A percentile compares a stretch with the other conserved stretches of the same genome.
phyloP scores from a whole-genome alignment of 345 rosid species.

The Acer campestre region DNA sequence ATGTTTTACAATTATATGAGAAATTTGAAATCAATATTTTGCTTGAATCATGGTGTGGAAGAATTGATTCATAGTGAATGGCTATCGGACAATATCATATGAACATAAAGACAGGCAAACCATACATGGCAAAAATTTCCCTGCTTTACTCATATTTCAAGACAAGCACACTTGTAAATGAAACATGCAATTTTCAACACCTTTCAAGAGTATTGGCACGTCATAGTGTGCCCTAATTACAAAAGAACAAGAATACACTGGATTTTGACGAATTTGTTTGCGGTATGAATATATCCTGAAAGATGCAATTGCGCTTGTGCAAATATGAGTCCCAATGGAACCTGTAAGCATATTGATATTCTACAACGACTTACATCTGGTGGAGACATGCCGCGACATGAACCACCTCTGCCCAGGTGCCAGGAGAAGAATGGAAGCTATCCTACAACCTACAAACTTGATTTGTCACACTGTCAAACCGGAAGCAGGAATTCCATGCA shows the following conservation, averaged over 20 bases:
- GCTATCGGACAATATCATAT: background rate
- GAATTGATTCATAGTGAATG: background rate
- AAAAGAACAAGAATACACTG: conserved; percentile 1
- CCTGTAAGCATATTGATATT: background rate
- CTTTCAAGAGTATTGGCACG: background rate
- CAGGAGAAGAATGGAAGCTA: background rate
- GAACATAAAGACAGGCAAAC: too few relatives aligned
- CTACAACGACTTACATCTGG: background rate
- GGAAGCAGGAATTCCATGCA: conserved; percentile 83
- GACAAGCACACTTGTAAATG: background rate
- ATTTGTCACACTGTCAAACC: conserved; percentile 31
- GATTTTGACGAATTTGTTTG: background rate
- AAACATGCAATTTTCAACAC: background rate
- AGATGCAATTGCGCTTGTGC: conserved; percentile 1
- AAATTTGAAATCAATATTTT: background rate
- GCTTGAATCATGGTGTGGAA: too few relatives aligned
- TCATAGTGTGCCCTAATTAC: background rate
- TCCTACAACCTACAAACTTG: background rate
- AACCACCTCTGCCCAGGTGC: background rate
- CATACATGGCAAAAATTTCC: too few relatives aligned
- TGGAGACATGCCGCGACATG: background rate
- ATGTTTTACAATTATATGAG: background rate
- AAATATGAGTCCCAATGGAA: too few relatives aligned
- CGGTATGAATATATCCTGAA: background rate
- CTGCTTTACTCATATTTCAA: background rate